Evolutionary conservation across 345 rosid genomes (phyloP).

Genomic region (Salix dunnii): DNA sequence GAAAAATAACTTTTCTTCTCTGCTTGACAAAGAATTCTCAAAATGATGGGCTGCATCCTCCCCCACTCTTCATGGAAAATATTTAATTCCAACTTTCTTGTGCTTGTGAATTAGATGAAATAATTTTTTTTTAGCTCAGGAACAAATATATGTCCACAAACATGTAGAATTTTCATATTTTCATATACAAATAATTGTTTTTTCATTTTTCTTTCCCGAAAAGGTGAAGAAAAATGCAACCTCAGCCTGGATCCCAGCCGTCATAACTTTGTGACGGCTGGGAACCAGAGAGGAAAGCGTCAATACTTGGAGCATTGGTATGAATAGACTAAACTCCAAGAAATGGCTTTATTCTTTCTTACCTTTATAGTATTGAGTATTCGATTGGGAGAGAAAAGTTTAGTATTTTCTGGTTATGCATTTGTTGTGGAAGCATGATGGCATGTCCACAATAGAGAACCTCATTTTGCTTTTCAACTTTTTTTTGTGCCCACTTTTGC

Average conservation of each 20-base stretch:
- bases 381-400: background rate
- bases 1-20: background rate
- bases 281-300: background rate
- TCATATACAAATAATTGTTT: background rate
- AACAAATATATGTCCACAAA: no score
- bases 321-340: background rate
- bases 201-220: background rate
- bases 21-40: background rate
- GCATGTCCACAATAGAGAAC: constrained; percentile 22
- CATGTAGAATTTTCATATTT: background rate
- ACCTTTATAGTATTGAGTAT: background rate
- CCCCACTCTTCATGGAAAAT: background rate
- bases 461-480: constrained; percentile 11
- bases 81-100: no score
- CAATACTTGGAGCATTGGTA: background rate
- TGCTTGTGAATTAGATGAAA: no score
- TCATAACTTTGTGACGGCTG: background rate
- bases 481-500: background rate
- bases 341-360: background rate
- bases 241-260: background rate
- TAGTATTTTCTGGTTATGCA: background rate
- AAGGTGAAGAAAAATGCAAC: background rate
- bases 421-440: constrained; percentile 16
- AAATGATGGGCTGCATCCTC: background rate
- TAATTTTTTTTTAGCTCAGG: no score